A percentile compares a stretch with the other conserved stretches of the same genome.
Evolutionary conservation across 306 rosid genomes (phyloP).

Genomic region (Prosopis cineraria): DNA sequence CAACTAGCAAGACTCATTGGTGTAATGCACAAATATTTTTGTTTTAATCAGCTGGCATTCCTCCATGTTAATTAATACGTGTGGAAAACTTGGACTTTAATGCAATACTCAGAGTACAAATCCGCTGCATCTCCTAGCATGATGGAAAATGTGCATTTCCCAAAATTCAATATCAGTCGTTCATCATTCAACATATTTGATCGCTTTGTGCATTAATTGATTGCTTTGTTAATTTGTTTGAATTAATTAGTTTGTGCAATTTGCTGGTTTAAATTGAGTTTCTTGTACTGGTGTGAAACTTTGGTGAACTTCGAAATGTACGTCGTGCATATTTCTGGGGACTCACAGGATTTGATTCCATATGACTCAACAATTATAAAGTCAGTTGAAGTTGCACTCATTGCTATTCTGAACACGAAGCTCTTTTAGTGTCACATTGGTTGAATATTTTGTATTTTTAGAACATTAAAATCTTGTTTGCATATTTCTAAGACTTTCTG

Average conservation of each 20-base stretch:
- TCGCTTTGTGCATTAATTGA: not conserved
- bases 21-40: constrained; percentile 9
- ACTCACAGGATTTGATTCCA: too few species aligned
- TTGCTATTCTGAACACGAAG: constrained; percentile 4
- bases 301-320: too few species aligned
- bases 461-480: not conserved
- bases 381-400: not conserved
- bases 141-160: not conserved
- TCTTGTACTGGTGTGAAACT: too few species aligned
- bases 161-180: not conserved
- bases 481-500: not conserved
- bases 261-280: too few species aligned
- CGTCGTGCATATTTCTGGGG: too few species aligned
- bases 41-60: constrained; percentile 10
- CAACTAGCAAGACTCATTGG: constrained; percentile 15
- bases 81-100: not conserved
- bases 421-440: not conserved
- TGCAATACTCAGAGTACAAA: not conserved
- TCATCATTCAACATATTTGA: not conserved
- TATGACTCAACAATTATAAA: not conserved
- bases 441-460: constrained; percentile 12
- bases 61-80: not conserved
- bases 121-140: not conserved
- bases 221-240: too few species aligned
- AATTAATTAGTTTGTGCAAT: too few species aligned